These are phyloP conservation scores for Exidia glandulosa DNA, from an alignment of 768 basidiomycete genomes.

Conservation along the genomic window DNA sequence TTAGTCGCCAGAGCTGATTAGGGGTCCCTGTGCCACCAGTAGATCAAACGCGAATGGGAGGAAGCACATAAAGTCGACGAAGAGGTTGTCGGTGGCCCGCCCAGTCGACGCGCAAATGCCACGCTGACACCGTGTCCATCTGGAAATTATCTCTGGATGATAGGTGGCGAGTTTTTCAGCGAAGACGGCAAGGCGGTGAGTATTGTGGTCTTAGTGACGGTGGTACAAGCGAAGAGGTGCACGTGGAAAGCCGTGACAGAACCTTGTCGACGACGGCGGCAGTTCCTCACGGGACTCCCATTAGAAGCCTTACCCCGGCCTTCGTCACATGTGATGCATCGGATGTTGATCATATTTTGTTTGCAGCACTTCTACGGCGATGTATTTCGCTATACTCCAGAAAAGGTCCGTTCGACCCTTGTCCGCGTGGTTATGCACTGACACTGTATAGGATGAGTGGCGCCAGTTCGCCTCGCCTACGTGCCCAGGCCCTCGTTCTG, in stretches of 20 bases:
- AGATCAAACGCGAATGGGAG: conserved; percentile 80
- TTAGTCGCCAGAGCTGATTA: too few species aligned
- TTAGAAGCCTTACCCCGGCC: too few species aligned
- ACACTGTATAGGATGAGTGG: conserved; percentile 84
- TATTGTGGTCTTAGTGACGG: too few species aligned
- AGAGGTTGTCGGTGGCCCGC: conserved; percentile 73
- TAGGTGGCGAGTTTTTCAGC: conserved; percentile 80
- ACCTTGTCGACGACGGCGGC: too few species aligned
- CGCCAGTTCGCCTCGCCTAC: conserved; percentile 72
- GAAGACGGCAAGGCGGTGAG: conserved; percentile 73
- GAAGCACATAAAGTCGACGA: conserved; percentile 73
- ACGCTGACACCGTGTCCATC: conserved; percentile 70
- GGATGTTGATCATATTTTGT: not conserved
- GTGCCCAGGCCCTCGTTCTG: conserved; percentile 79
- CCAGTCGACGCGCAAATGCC: conserved; percentile 73
- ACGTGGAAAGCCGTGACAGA: too few species aligned
- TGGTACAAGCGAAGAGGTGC: too few species aligned
- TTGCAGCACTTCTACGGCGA: conserved; percentile 77
- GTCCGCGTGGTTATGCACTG: too few species aligned
- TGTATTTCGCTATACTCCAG: conserved; percentile 75
- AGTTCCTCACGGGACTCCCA: too few species aligned
- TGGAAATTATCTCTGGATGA: conserved; percentile 73
- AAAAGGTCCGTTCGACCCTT: conserved; percentile 38
- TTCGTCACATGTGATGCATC: not conserved
- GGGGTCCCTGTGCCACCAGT: too few species aligned